Evolutionary conservation across 805 yeast genomes (phyloP), one percentile per base, ranked within the genome.

Genomic region (Candida krabiensis): DNA sequence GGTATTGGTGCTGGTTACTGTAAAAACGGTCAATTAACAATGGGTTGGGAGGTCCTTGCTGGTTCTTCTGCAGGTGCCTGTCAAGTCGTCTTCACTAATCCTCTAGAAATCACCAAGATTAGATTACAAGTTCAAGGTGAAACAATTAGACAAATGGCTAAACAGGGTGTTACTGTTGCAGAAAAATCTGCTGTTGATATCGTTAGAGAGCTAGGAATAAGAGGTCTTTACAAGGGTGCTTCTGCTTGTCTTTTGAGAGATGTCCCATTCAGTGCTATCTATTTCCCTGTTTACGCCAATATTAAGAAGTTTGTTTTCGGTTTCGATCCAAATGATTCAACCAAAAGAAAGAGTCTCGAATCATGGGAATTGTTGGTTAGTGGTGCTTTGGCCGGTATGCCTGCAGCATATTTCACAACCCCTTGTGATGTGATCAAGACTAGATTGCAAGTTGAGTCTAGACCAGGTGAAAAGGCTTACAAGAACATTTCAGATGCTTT

Each of bases 401-500:
- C 99, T 8, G 95, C 98, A 21, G 98, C 98, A 9, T 91, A 85
- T 62, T 69, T 90, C 49, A 91, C 99, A 2, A 91, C 99, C 0
- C 99, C 99, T 2, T 89, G 88, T 56, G 99, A 91, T 70, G 98
- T 91, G 33, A 86, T 93, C 54, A 91, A 91, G 69, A 91, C 99
- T 3, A 81, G 98, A 64, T 70, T 91, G 47, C 99, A 91, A 67
- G 81, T 88, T 43, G 95, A 82, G 60, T 73, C 87, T 5, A 79
- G 83, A 46, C 66, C 73, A 39, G 91, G 90, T 38, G 96, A 87
- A 55, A 75, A 85, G 12, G 76, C 76, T 31, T 91, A 91, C 66
- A 71, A 63, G 17, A 91, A 95, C 41, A 82, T 91, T 38, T 53
- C 70, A 21, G 90, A 89, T 64, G 95, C 96, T 16, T 84, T 83